phyloP scores from a whole-genome alignment of 73 alveolate species.

The Durusdinium trenchii region DNA sequence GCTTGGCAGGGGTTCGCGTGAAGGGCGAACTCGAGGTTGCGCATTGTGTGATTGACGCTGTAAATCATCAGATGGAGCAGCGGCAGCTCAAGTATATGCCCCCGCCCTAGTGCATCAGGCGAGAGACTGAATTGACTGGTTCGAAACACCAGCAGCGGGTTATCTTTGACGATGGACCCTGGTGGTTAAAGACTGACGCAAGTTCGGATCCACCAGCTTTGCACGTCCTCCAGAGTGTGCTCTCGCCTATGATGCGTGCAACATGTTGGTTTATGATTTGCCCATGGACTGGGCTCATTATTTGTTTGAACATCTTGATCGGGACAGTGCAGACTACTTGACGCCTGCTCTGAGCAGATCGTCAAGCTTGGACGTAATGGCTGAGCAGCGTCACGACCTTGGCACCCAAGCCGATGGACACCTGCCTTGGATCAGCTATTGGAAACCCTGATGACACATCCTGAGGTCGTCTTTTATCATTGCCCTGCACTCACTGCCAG shows the following conservation, averaged over 20 bases:
- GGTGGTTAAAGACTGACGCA: not conserved
- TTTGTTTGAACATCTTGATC: too few species aligned
- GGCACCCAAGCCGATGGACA: too few species aligned
- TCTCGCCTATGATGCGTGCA: not conserved
- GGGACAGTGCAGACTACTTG: too few species aligned
- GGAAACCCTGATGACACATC: too few species aligned
- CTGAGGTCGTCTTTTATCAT: too few species aligned
- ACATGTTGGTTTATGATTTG: not conserved
- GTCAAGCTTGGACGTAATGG: too few species aligned
- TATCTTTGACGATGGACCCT: not conserved
- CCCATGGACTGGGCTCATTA: not conserved
- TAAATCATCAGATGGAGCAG: not conserved
- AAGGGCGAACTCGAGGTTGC: not conserved
- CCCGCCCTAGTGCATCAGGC: not conserved
- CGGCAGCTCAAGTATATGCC: not conserved
- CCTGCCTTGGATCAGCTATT: too few species aligned
- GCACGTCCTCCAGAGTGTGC: not conserved
- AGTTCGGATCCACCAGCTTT: not conserved
- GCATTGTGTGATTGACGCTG: not conserved
- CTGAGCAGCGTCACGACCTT: too few species aligned
- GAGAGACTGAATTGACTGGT: not conserved
- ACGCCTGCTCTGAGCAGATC: too few species aligned
- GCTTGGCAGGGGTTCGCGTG: not conserved
- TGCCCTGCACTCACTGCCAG: too few species aligned
- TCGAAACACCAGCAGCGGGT: not conserved